Evolutionary conservation across 208 protist genomes (phyloP).

Genomic region (Blechomonas ayalai): DNA sequence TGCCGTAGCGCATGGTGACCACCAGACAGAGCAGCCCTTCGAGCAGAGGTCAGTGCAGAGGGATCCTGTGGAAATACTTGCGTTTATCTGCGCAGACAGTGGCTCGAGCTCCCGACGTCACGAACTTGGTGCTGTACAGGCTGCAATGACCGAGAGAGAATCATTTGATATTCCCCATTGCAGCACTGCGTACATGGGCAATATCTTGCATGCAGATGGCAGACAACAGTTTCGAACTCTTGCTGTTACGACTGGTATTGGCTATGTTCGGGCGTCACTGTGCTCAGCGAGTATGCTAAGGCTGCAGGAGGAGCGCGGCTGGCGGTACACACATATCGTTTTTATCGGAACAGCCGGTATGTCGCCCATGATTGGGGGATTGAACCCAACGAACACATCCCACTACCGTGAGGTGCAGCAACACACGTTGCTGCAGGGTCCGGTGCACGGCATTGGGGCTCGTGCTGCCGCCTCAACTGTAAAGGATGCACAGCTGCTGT

Average conservation of each 20-base stretch:
- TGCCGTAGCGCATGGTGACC: no score
- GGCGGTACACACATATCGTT: conserved; percentile 23
- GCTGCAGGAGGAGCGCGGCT: conserved; percentile 13
- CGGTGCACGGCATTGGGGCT: background rate
- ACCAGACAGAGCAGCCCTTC: background rate
- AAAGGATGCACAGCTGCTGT: background rate
- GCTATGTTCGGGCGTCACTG: conserved; percentile 32
- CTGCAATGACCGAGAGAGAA: conserved; percentile 15
- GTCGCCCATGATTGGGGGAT: conserved; percentile 49
- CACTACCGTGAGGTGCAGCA: background rate
- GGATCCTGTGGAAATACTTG: conserved; percentile 2
- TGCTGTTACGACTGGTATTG: conserved; percentile 45
- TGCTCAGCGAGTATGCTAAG: conserved; percentile 27
- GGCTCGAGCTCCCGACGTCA: conserved; percentile 21
- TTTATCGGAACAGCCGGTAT: conserved; percentile 52
- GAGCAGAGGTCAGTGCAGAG: background rate
- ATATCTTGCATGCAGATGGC: conserved; percentile 23
- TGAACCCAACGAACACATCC: conserved; percentile 38
- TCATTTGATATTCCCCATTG: conserved; percentile 25
- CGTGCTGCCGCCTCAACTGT: background rate
- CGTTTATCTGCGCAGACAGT: conserved; percentile 45
- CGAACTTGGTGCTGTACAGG: conserved; percentile 32
- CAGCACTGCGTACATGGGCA: conserved; percentile 31
- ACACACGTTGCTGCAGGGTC: background rate
- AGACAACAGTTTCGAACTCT: conserved; percentile 18